phyloP scores from a whole-genome alignment of 1,284 basidiomycete species.

The Leccinum fallax region DNA sequence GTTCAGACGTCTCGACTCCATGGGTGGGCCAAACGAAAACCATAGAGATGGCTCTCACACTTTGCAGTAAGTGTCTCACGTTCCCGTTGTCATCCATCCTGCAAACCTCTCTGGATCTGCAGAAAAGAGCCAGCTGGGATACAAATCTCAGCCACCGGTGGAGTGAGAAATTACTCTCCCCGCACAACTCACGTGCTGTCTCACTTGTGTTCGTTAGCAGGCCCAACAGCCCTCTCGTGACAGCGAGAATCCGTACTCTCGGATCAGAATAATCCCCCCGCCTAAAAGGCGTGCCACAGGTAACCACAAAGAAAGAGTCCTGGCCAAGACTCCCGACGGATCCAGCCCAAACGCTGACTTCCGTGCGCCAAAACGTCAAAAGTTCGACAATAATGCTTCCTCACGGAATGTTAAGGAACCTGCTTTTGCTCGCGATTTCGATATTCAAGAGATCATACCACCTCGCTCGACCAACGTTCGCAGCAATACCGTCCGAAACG shows the following conservation, averaged over 20 bases:
- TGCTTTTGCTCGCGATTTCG: conserved; percentile 18
- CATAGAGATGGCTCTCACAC: too few relatives aligned
- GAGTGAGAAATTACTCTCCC: conserved; percentile 18
- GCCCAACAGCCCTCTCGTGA: neutral
- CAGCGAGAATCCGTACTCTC: conserved; percentile 25
- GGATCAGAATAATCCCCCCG: neutral
- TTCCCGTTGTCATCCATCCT: neutral
- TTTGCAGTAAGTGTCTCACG: too few relatives aligned
- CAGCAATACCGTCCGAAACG: conserved; percentile 8
- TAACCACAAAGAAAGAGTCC: conserved; percentile 21
- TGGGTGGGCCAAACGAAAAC: too few relatives aligned
- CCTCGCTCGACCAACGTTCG: neutral
- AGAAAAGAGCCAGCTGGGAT: conserved; percentile 26
- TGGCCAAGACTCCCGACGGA: conserved; percentile 9
- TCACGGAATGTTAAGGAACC: conserved; percentile 4
- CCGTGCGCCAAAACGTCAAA: conserved; percentile 27
- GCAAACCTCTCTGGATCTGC: conserved; percentile 19
- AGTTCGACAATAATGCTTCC: neutral
- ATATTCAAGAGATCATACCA: conserved; percentile 24
- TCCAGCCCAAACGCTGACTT: neutral
- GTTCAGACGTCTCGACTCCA: too few relatives aligned
- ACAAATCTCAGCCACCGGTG: conserved; percentile 8
- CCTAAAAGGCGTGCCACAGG: conserved; percentile 6
- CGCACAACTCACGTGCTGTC: conserved; percentile 1
- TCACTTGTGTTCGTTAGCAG: conserved; percentile 18